Base-by-base conservation (phyloP, 2,329 filamentous ascomycete genomes). In the Chaetomiaceae sp. region DNA sequence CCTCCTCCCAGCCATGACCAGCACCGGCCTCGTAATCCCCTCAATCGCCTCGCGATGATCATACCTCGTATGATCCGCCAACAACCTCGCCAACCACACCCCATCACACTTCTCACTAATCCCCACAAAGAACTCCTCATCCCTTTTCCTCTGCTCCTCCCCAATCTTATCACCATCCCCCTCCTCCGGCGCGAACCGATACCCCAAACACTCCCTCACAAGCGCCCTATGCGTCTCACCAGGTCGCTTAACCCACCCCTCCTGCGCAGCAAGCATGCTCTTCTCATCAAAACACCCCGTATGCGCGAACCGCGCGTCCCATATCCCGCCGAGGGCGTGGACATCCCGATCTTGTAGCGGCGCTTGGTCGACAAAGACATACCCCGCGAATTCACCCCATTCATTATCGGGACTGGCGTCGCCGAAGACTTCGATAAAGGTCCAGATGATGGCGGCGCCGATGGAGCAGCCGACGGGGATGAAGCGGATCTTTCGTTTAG, bases 21-120 rank as follows among this genome's bases (percentile, higher is more conserved):
- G 53, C 36, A 65, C 64, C 40, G 70, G 70, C 54, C 62, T 61
- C 20, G 27, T 54, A 29, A 72, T 67, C 25, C 54, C 51, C 58
- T 71, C 71, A 27, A 68, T 62, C 1, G 70, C 70, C 60, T 73
- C 71, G 34, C 71, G 69, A 59, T 73, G 71, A 47, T 73, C 71
- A 51, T 72, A 73, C 22, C 70, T 55, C 44, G 71, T 73, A 50
- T 72, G 71, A 45, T 73, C 70, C 1, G 67, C 68, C 33, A 73
- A 54, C 54, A 73, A 48, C 47, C 64, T 61, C 23, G 70, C 70
- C 20, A 73, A 58, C 71, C 71, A 73, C 14, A 37, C 55, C n/a
- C 62, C 63, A 25, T 72, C 69, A 57, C 71, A 72, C 33, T 57
- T 53, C 7, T 55, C 59, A 37, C 68, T 70, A 29, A 71, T 68